phyloP scores from a whole-genome alignment of 1,284 basidiomycete species.

The Ganoderma resinaceum region DNA sequence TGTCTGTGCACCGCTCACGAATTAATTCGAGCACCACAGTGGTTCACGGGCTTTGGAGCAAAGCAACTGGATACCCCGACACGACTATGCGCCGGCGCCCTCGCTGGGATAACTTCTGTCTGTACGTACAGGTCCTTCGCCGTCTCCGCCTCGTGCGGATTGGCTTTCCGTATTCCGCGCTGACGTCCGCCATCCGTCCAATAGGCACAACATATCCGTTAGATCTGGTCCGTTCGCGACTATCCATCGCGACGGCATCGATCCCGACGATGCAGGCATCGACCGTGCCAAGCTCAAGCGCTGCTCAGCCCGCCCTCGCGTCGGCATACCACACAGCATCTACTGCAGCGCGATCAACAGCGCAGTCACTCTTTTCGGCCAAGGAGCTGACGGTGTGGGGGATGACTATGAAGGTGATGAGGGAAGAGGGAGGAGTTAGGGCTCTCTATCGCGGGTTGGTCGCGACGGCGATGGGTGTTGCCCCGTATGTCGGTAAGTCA shows the following conservation, averaged over 20 bases:
- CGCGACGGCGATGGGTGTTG: slow-evolving; percentile 91
- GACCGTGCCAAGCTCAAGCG: slow-evolving; percentile 25
- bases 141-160: slow-evolving; percentile 5
- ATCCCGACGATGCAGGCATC: slow-evolving; percentile 48
- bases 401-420: slow-evolving; percentile 90
- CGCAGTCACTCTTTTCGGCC: slow-evolving; percentile 48
- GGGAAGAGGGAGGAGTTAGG: slow-evolving; percentile 88
- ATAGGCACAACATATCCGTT: slow-evolving; percentile 91
- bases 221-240: slow-evolving; percentile 90
- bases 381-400: slow-evolving; percentile 81
- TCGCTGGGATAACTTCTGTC: slow-evolving; percentile 90
- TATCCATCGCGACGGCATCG: slow-evolving; percentile 91
- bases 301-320: slow-evolving; percentile 46
- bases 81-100: slow-evolving; percentile 82
- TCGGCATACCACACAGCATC: slow-evolving; percentile 65
- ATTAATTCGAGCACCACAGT: slow-evolving; percentile 49
- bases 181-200: slow-evolving; percentile 9
- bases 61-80: slow-evolving; percentile 84
- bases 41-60: slow-evolving; percentile 72
- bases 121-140: slow-evolving; percentile 33
- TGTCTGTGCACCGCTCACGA: slow-evolving; percentile 25
- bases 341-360: slow-evolving; percentile 34
- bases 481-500: slow-evolving; percentile 77
- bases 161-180: slow-evolving; percentile 10
- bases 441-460: slow-evolving; percentile 90